Conservation (phyloP, 2,329 filamentous ascomycete genomes). For the Paramyrothecium sp. region DNA sequence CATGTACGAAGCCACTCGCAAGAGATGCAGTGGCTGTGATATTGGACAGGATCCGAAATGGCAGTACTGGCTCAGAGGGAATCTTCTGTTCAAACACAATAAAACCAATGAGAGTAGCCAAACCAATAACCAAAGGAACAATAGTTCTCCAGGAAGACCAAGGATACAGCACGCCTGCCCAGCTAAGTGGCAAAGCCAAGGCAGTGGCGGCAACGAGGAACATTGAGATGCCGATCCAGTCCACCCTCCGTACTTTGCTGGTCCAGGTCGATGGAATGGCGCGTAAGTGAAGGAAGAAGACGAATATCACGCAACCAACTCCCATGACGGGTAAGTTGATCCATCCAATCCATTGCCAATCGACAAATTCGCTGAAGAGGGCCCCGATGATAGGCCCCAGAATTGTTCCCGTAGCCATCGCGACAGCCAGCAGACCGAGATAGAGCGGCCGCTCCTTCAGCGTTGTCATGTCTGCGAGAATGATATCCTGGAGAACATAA, state of each 20-base stretch:
- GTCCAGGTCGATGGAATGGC: conserved; percentile 1
- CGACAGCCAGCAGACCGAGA: conserved; percentile 20
- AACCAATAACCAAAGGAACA: conserved; percentile 27
- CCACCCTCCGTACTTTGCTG: conserved; percentile 24
- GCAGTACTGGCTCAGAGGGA: conserved; percentile 25
- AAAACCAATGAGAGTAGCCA: conserved; percentile 22
- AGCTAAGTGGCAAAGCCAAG: conserved; percentile 28
- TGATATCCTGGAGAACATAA: conserved; percentile 25
- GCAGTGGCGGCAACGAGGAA: conserved; percentile 19
- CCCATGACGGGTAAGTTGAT: conserved; percentile 27
- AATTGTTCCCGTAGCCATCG: conserved; percentile 17
- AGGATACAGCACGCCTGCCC: conserved; percentile 28
- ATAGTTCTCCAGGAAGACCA: conserved; percentile 31
- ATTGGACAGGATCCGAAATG: conserved; percentile 26
- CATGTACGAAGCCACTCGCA: conserved; percentile 25
- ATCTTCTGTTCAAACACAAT: conserved; percentile 22
- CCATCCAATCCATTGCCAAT: conserved; percentile 32
- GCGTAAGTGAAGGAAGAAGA: conserved; percentile 19
- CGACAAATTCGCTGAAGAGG: conserved; percentile 16
- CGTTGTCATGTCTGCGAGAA: conserved; percentile 31
- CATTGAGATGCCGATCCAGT: conserved; percentile 27
- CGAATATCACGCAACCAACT: conserved; percentile 11
- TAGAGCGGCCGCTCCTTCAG: conserved; percentile 27
- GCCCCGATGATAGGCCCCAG: conserved; percentile 24
- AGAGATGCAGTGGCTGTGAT: conserved; percentile 19